Percentiles rank a stretch among this genome's conserved stretches.
Conservation (phyloP, 768 basidiomycete genomes). For the Leccinum ochraceum region DNA sequence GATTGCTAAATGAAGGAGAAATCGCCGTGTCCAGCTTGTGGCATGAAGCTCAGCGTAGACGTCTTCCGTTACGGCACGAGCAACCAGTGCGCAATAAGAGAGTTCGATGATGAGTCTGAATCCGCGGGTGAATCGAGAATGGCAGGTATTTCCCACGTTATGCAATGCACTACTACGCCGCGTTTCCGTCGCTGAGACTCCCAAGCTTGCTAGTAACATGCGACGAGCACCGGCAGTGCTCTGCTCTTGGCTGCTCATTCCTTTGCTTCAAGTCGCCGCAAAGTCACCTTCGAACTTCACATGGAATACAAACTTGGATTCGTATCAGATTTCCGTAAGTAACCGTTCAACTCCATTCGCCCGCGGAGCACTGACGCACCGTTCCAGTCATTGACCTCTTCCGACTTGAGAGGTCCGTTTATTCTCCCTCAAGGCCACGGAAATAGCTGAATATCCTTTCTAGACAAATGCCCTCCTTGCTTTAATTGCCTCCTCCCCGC, state of each 20-base stretch:
- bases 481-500: slow-evolving; percentile 95
- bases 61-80: background rate
- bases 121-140: background rate
- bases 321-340: slow-evolving; percentile 30
- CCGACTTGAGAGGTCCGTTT: slow-evolving; percentile 19
- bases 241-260: slow-evolving; percentile 18
- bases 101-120: no score
- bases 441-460: background rate
- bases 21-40: background rate
- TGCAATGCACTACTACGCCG: background rate
- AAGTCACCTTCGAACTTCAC: slow-evolving; percentile 15
- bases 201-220: slow-evolving; percentile 19
- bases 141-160: slow-evolving; percentile 18
- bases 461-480: slow-evolving; percentile 78
- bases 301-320: slow-evolving; percentile 20
- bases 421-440: no score
- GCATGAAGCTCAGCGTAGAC: background rate
- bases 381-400: slow-evolving; percentile 23
- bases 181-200: slow-evolving; percentile 2
- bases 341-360: background rate
- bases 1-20: background rate
- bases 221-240: slow-evolving; percentile 20
- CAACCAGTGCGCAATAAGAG: background rate
- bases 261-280: slow-evolving; percentile 11
- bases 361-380: slow-evolving; percentile 14